A percentile compares a stretch with the other conserved stretches of the same genome.
Conservation (phyloP, 768 basidiomycete species). For the Boletellus ananas region DNA sequence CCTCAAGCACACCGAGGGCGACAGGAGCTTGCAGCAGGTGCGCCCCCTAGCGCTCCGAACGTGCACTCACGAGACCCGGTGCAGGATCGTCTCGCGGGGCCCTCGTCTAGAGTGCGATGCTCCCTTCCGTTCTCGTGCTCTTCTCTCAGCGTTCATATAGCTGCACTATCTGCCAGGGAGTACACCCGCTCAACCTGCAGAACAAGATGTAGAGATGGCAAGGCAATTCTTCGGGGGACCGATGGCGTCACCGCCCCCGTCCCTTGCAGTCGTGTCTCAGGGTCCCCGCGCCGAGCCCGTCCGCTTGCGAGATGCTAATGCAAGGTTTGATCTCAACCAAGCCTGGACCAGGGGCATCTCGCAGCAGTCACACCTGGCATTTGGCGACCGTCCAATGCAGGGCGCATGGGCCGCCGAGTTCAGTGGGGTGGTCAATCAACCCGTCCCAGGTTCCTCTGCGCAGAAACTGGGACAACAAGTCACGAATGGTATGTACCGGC, state of each 20-base stretch:
- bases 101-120: conserved; percentile 60
- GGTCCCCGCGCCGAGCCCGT: conserved; percentile 31
- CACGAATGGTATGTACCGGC: conserved; percentile 19
- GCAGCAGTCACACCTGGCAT: conserved; percentile 37
- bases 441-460: conserved; percentile 22
- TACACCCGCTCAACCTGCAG: conserved; percentile 44
- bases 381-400: conserved; percentile 33
- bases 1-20: conserved; percentile 84
- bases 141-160: conserved; percentile 34
- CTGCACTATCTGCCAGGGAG: conserved; percentile 72
- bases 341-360: conserved; percentile 54
- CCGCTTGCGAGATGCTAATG: conserved; percentile 19
- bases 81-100: conserved; percentile 71
- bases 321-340: conserved; percentile 40
- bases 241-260: conserved; percentile 30
- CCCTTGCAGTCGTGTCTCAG: conserved; percentile 34
- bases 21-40: conserved; percentile 86
- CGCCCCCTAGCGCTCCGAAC: conserved; percentile 13
- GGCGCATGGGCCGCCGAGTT: conserved; percentile 62
- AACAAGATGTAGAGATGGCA: conserved; percentile 70
- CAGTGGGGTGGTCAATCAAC: conserved; percentile 26
- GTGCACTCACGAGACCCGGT: background rate
- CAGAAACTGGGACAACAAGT: conserved; percentile 32
- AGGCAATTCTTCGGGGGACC: conserved; percentile 72
- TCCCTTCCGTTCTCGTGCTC: background rate